Evolutionary conservation across 2,329 filamentous ascomycete genomes (phyloP).

Genomic region (Mycogone perniciosa): DNA sequence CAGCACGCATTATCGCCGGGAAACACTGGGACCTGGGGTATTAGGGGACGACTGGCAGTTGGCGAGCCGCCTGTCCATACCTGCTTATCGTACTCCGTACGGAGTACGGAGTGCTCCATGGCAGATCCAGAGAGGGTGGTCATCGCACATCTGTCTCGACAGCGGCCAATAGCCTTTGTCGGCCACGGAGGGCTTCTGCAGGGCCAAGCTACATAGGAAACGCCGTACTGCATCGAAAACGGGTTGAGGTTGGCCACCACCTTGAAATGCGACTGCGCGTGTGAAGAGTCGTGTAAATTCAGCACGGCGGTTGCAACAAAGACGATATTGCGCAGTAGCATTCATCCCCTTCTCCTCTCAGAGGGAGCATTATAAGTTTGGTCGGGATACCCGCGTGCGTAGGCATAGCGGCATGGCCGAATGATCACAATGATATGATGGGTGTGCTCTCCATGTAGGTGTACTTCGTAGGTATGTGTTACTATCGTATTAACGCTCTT

Average conservation of each 20-base stretch:
- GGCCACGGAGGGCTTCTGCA: conserved; percentile 2
- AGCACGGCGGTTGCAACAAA: conserved; percentile 2
- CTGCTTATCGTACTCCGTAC: not conserved
- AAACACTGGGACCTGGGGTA: conserved; percentile 1
- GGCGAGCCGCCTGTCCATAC: not conserved
- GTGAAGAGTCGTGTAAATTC: not conserved
- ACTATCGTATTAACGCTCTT: no score
- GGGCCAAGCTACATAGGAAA: not conserved
- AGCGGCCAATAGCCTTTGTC: conserved; percentile 5
- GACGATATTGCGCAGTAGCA: not conserved
- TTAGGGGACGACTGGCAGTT: not conserved
- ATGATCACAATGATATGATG: not conserved
- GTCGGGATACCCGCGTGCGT: conserved; percentile 4
- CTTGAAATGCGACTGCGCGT: not conserved
- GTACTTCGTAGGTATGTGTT: no score
- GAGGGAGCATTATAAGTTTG: not conserved
- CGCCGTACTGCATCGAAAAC: conserved; percentile 8
- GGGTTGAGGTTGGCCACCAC: conserved; percentile 3
- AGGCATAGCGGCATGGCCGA: not conserved
- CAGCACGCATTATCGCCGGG: conserved; percentile 6
- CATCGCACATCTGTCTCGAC: conserved; percentile 7
- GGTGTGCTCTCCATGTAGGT: not conserved
- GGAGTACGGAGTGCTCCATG: not conserved
- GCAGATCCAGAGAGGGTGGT: conserved; percentile 8
- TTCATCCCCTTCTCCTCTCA: not conserved